phyloP scores from a whole-genome alignment of 768 basidiomycete genomes.

The Kwoniella pini region DNA sequence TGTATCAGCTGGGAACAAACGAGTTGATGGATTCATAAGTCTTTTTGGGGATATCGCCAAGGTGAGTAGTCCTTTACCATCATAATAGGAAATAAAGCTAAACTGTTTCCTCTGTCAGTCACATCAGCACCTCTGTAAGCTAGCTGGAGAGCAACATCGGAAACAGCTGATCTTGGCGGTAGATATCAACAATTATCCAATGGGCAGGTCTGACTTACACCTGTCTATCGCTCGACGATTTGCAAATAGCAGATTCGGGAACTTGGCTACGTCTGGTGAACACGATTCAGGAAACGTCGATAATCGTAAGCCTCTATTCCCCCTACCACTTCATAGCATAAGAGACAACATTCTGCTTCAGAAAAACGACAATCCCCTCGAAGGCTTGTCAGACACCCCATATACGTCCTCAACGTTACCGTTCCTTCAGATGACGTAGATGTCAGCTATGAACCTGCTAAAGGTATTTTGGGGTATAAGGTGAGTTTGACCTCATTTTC shows the following conservation, averaged over 20 bases:
- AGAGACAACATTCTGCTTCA: not conserved
- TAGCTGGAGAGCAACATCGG: not conserved
- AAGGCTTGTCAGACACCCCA: constrained; percentile 73
- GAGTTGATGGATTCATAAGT: constrained; percentile 80
- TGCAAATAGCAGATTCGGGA: constrained; percentile 27
- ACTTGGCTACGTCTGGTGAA: not conserved
- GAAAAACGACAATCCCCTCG: constrained; percentile 68
- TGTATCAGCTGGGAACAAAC: constrained; percentile 59
- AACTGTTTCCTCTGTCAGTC: constrained; percentile 58
- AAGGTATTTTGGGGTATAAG: constrained; percentile 67
- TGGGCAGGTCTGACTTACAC: constrained; percentile 35
- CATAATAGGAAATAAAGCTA: too few relatives aligned
- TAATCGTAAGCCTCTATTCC: constrained; percentile 14
- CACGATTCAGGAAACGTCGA: constrained; percentile 11
- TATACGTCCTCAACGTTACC: constrained; percentile 77
- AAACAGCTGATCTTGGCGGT: constrained; percentile 6
- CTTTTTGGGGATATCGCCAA: constrained; percentile 72
- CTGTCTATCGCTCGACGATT: constrained; percentile 31
- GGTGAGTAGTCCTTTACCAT: constrained; percentile 56
- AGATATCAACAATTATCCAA: constrained; percentile 40
- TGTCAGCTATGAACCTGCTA: constrained; percentile 76
- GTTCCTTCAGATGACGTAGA: constrained; percentile 71
- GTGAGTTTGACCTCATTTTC: too few relatives aligned
- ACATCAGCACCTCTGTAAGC: constrained; percentile 84
- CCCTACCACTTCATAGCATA: not conserved